Evolutionary conservation across 495 filamentous ascomycete genomes (phyloP), one percentile per base, ranked within the genome.

Genomic region (Hypoxylon perforatum): DNA sequence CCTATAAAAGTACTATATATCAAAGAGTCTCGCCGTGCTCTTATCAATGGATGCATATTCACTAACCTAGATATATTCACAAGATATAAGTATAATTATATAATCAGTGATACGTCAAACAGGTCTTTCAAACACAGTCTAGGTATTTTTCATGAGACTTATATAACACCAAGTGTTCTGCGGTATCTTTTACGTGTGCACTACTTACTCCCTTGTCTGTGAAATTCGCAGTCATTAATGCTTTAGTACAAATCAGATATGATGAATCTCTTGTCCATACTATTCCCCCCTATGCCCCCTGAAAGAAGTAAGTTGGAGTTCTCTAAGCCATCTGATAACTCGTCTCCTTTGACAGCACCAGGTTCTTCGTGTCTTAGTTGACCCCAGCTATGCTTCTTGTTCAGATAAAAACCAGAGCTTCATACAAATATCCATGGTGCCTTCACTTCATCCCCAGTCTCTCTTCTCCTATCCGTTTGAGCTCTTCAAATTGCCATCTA

Each of bases 241-340:
- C 21, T 33, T 50, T 10, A 17, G 33, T 44, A 57, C 18, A 50
- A 11, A 14, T 52, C 44, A 12, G 22, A 53, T 68, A 15, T 50
- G 19, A 15, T 50, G 19, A 6, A 17, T 35, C 52, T 47, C 46
- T 64, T 59, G 53, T 54, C 17, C 33, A 44, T 61, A 12, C 38
- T 51, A 28, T 55, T 50, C 49, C n/a, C 19, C 41, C 15, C 41
- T 33, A 3, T 25, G 36, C 25, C 52, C 30, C 30, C 30, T 72
- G 60, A 74, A 74, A 68, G 71, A 62, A 50, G 60, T 49, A 49
- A 30, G 33, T 56, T 60, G 56, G 23, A 10, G 18, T 56, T 35
- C 62, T 59, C 62, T 59, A 58, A 25, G 51, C n/a, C 49, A 42
- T 60, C 42, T 18, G 54, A 50, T 41, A 17, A 11, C 47, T 38